Evolutionary conservation across 2,329 filamentous ascomycete genomes (phyloP).

Genomic region (Cordyceps cicadae): DNA sequence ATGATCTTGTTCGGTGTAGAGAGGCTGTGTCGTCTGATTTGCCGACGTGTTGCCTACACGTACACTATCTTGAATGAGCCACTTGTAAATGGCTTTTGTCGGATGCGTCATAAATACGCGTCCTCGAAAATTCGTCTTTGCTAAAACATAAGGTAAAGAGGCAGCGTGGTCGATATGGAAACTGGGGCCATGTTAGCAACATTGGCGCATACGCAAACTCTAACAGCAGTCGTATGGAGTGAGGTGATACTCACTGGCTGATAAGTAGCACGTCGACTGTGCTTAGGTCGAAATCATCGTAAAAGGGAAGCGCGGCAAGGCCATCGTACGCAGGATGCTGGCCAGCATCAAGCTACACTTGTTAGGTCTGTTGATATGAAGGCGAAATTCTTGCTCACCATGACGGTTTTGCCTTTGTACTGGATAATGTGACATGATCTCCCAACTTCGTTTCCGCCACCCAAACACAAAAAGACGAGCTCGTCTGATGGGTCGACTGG

Average conservation of each 20-base stretch:
- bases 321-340: conserved; percentile 96
- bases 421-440: conserved; percentile 96
- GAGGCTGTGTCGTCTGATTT: conserved; percentile 57
- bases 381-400: conserved; percentile 50
- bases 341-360: conserved; percentile 76
- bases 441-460: conserved; percentile 94
- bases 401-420: conserved; percentile 98
- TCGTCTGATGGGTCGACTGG: conserved; percentile 90
- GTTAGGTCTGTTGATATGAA: not conserved
- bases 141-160: conserved; percentile 92
- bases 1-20: conserved; percentile 95
- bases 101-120: conserved; percentile 99
- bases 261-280: conserved; percentile 95
- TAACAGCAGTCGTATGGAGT: not conserved
- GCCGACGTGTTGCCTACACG: conserved; percentile 70
- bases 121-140: conserved; percentile 95
- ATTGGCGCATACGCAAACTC: not conserved
- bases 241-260: conserved; percentile 79
- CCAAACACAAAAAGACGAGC: conserved; percentile 86
- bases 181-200: conserved; percentile 41
- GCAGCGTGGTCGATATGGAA: conserved; percentile 99
- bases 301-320: conserved; percentile 87
- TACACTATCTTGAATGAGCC: conserved; percentile 95
- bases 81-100: conserved; percentile 99
- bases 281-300: conserved; percentile 96